Evolutionary conservation across 768 basidiomycete species (phyloP), one percentile per base, ranked within the genome.

Genomic region (Boletus reticuloceps): DNA sequence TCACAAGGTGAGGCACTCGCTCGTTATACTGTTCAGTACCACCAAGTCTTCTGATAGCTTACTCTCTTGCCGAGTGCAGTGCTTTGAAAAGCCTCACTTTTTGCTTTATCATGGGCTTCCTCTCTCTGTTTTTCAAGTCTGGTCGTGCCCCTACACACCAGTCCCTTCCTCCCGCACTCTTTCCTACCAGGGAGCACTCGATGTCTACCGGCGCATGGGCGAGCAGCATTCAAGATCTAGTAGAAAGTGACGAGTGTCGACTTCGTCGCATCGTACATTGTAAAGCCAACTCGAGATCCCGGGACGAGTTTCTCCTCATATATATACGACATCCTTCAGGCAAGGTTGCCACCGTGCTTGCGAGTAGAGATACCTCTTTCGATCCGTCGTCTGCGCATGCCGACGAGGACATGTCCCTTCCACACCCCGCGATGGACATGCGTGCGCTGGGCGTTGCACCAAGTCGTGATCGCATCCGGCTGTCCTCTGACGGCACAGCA

Each of bases 231-330:
- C 40, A n/a, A 8, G 42, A 44, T 16, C n/a, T 54, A 14, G 10
- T 10, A 6, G 41, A 44, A 17, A 17, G 29, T 14, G 25, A 31
- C 4, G 47, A 19, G 19, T 54, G 42, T 29, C 54, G 54, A n/a
- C 19, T 55, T n/a, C 29, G 43, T 31, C 49, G 49, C 31, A 39
- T 55, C 49, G 43, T 51, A 27, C 54, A 55, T 20, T 55, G 49
- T 20, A 50, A 51, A 20, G 37, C 37, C 20, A 45, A 25, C 16
- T 45, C 29, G 3, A 17, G 43, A 20, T 43, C 36, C 5, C 43
- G 29, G 13, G 20, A 51, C 27, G 49, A 51, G 12, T 55, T 55
- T n/a, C 19, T 39, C 6, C 42, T 55, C 54, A 29, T 45, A 10
- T 45, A 40, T 22, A n/a, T 45, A 20, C 37, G 49, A 16, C 49